Percentiles rank a stretch among this genome's conserved stretches.
These are phyloP conservation scores for Leucosporidium creatinivorum DNA, from an alignment of 768 basidiomycete genomes.

Conservation along the genomic window DNA sequence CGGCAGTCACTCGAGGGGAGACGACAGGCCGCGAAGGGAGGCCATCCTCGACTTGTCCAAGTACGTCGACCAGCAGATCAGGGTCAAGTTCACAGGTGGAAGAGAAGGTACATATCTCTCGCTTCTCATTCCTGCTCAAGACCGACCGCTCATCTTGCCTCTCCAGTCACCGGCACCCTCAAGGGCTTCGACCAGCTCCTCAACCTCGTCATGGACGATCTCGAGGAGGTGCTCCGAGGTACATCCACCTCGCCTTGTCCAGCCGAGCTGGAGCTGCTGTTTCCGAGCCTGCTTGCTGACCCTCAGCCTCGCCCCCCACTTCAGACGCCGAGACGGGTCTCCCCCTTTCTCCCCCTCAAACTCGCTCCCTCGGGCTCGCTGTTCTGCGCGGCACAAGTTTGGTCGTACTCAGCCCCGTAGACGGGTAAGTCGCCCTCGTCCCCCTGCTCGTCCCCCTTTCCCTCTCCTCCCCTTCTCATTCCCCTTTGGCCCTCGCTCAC, in stretches of 20 bases:
- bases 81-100: constrained; percentile 97
- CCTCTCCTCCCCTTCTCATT: not conserved
- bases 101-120: constrained; percentile 50
- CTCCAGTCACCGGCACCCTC: constrained; percentile 67
- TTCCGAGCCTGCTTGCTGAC: not conserved
- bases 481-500: too few relatives aligned
- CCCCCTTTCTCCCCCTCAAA: constrained; percentile 33
- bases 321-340: constrained; percentile 58
- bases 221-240: constrained; percentile 75
- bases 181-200: constrained; percentile 96
- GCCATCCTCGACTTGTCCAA: constrained; percentile 92
- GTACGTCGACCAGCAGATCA: constrained; percentile 82
- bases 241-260: constrained; percentile 36
- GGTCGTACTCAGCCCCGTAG: constrained; percentile 85
- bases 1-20: constrained; percentile 32
- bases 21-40: constrained; percentile 75
- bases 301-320: constrained; percentile 38
- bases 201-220: constrained; percentile 94
- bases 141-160: not conserved
- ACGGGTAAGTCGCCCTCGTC: constrained; percentile 52
- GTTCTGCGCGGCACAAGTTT: constrained; percentile 92
- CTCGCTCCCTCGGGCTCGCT: constrained; percentile 60
- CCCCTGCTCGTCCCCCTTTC: not conserved
- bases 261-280: not conserved
- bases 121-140: not conserved